Base-by-base conservation (phyloP, 2,329 filamentous ascomycete species). In the Tolypocladium ophioglossoides region DNA sequence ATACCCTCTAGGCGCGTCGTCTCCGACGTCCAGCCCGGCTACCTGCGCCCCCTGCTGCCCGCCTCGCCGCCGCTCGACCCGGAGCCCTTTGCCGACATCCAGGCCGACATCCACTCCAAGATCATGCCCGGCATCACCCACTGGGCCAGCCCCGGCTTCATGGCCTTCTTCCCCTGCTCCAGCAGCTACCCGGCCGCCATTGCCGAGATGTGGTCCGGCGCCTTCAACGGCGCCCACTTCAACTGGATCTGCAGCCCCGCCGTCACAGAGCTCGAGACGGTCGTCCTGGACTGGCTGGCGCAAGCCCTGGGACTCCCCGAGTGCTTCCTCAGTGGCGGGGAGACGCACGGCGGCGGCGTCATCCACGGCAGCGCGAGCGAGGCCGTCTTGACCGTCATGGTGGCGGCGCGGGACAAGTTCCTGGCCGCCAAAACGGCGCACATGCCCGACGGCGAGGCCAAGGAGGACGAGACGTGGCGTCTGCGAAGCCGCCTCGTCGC, bases 171-270 rank as follows among this genome's bases (percentile, higher is more conserved):
- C 72, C 88, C 92, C 1, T 89, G 89, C 51, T 84, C 83, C 27
- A 84, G 85, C 52, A 89, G 86, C 38, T 96, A 86, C 66, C 91
- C 92, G 0, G 82, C 85, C 32, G 92, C 96, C 69, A 79, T 97
- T 12, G 92, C 90, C 22, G 92, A 97, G 72, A 84, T 97, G 75
- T 97, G 96, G 76, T 89, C 84, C 46, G 85, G 89, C 6, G 87
- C 90, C 8, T 91, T 96, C 72, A 94, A 85, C 14, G 89, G 89
- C 18, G 90, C 92, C 1, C 90, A 90, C 40, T 97, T 97, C 78
- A 97, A 97, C 72, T 97, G 92, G 92, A 84, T 96, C 59, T 96
- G 92, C 72, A 91, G 86, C 7, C 92, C 92, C 0, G 91, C 88
- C 8, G 86, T 94, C 20, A 97, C 92, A 0, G 92, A 97, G 73